phyloP scores from a whole-genome alignment of 1,284 basidiomycete species.

The Naganishia sp. region DNA sequence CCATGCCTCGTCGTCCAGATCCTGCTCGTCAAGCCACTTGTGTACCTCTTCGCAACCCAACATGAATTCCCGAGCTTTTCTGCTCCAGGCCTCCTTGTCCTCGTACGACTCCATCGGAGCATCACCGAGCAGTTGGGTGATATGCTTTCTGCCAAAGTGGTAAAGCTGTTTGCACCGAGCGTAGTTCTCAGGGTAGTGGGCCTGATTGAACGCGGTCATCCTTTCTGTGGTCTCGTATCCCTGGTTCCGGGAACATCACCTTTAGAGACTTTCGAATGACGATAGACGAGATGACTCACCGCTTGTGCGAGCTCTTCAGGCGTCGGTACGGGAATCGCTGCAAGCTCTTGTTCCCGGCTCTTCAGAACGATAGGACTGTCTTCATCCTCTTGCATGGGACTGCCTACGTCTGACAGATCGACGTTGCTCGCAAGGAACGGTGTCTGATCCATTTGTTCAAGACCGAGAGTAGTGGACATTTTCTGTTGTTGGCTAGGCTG shows the following conservation, averaged over 20 bases:
- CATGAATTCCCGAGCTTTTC: slow-evolving; percentile 12
- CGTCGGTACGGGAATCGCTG: slow-evolving; percentile 4
- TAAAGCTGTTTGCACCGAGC: slow-evolving; percentile 25
- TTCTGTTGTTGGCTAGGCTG: not conserved
- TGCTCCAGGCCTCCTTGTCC: slow-evolving; percentile 6
- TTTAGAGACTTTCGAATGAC: not conserved
- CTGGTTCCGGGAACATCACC: not conserved
- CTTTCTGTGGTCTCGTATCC: slow-evolving; percentile 9
- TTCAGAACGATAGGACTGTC: not conserved
- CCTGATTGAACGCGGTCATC: slow-evolving; percentile 24
- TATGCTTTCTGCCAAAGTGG: slow-evolving; percentile 17
- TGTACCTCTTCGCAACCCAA: slow-evolving; percentile 20
- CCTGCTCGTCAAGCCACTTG: slow-evolving; percentile 21
- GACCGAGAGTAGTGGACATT: not conserved
- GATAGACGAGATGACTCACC: slow-evolving; percentile 2
- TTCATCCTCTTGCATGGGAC: slow-evolving; percentile 21
- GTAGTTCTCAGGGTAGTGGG: slow-evolving; percentile 19
- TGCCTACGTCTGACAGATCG: slow-evolving; percentile 5
- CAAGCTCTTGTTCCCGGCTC: slow-evolving; percentile 14
- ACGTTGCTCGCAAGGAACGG: slow-evolving; percentile 18
- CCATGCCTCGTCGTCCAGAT: slow-evolving; percentile 18
- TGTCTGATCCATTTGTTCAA: slow-evolving; percentile 1
- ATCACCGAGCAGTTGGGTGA: slow-evolving; percentile 9
- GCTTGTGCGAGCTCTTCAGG: slow-evolving; percentile 10
- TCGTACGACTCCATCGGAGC: slow-evolving; percentile 3